These are phyloP conservation scores for Aspergillus vadensis DNA, from an alignment of 2,329 filamentous ascomycete species.

Conservation along the genomic window DNA sequence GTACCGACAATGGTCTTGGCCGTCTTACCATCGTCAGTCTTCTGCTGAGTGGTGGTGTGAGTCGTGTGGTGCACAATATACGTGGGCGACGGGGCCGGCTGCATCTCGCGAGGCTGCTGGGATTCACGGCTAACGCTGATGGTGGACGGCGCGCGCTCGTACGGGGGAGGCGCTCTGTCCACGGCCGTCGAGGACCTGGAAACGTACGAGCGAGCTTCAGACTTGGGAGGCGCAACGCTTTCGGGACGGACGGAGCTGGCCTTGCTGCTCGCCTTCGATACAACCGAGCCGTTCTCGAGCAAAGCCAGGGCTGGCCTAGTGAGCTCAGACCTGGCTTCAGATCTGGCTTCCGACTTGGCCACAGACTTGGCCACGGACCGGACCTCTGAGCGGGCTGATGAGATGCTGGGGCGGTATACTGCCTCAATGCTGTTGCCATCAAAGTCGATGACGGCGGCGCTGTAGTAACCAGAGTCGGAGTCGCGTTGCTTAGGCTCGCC, in stretches of 20 bases:
- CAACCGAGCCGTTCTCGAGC: conserved; percentile 42
- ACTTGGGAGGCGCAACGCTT: conserved; percentile 32
- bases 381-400: conserved; percentile 30
- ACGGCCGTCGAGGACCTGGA: conserved; percentile 31
- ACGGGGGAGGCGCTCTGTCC: conserved; percentile 24
- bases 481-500: conserved; percentile 58
- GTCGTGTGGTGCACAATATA: conserved; percentile 29
- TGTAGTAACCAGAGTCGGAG: conserved; percentile 59
- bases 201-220: conserved; percentile 32
- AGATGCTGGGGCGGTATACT: conserved; percentile 55
- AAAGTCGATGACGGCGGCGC: conserved; percentile 69
- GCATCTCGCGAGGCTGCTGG: conserved; percentile 24
- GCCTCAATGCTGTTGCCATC: conserved; percentile 85
- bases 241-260: conserved; percentile 32
- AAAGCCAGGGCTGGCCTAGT: conserved; percentile 38
- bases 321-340: conserved; percentile 30
- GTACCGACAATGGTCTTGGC: conserved; percentile 71
- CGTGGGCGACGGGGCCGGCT: conserved; percentile 25
- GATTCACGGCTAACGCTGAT: conserved; percentile 21
- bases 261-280: conserved; percentile 36
- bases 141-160: conserved; percentile 18
- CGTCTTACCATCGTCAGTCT: conserved; percentile 43
- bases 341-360: conserved; percentile 27
- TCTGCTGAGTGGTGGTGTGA: conserved; percentile 32
- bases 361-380: conserved; percentile 20